phyloP scores from a whole-genome alignment of 192 early-diverging fungal genomes.

The Pecoramyces ruminantium region DNA sequence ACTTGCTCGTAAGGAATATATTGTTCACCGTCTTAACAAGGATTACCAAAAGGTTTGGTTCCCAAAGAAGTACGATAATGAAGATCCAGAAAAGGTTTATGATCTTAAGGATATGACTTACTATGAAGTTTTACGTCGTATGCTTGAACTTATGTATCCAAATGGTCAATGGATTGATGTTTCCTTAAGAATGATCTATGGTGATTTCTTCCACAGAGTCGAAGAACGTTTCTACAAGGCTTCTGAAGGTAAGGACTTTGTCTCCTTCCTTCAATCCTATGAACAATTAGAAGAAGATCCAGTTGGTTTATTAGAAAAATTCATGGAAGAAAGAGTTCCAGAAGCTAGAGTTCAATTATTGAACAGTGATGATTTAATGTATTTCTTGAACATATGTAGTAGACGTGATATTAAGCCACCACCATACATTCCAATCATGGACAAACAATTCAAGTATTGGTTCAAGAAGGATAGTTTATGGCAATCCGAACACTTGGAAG shows the following conservation, averaged over 20 bases:
- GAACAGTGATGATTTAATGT: slow-evolving; percentile 67
- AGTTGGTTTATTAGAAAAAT: slow-evolving; percentile 37
- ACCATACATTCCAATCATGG: slow-evolving; percentile 73
- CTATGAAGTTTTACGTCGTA: slow-evolving; percentile 60
- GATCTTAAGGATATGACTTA: slow-evolving; percentile 92
- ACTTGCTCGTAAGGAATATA: slow-evolving; percentile 65
- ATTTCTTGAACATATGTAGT: slow-evolving; percentile 57
- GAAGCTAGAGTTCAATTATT: slow-evolving; percentile 50
- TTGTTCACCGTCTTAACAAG: slow-evolving; percentile 64
- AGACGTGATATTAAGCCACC: slow-evolving; percentile 73
- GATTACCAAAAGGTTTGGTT: slow-evolving; percentile 96
- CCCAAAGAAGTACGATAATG: slow-evolving; percentile 39
- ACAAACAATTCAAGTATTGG: slow-evolving; percentile 74
- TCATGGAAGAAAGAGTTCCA: slow-evolving; percentile 47
- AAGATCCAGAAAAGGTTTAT: slow-evolving; percentile 40
- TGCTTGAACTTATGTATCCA: slow-evolving; percentile 71
- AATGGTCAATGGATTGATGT: slow-evolving; percentile 65
- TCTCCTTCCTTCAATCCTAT: slow-evolving; percentile 47
- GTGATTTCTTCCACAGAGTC: slow-evolving; percentile 68
- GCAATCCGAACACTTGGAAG: slow-evolving; percentile 75
- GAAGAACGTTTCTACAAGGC: slow-evolving; percentile 68
- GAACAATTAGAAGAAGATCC: slow-evolving; percentile 41
- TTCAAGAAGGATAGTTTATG: slow-evolving; percentile 81
- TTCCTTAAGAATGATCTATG: slow-evolving; percentile 45
- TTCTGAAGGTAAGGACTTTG: slow-evolving; percentile 8